A percentile compares a stretch with the other conserved stretches of the same genome.
Conservation (phyloP, 2,329 filamentous ascomycete genomes). For the Phyllosticta citrichinensis region DNA sequence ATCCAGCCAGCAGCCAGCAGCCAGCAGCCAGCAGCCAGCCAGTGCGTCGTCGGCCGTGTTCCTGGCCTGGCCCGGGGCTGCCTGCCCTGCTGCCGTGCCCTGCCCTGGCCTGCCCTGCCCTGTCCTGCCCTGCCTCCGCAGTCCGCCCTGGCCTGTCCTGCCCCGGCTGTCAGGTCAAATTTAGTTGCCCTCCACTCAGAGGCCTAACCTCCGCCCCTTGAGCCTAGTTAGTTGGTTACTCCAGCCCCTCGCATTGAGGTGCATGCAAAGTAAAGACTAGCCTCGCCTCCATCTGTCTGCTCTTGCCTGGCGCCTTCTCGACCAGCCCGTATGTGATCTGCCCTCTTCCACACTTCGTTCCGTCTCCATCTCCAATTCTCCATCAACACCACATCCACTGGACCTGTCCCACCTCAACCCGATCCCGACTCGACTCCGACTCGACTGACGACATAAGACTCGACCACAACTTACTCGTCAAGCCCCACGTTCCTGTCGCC, state of each 20-base stretch:
- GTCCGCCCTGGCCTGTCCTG: no score
- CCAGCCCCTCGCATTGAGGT: background rate
- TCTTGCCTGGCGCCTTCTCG: background rate
- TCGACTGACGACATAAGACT: no score
- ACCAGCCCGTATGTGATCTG: background rate
- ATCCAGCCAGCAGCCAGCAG: no score
- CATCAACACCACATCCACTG: background rate
- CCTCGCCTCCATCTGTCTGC: background rate
- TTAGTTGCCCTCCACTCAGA: background rate
- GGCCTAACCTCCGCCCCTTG: background rate
- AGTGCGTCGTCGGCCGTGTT: no score
- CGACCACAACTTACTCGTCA: background rate
- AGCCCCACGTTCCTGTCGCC: background rate
- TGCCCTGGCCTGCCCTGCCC: no score
- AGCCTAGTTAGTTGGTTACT: background rate
- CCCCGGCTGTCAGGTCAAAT: background rate
- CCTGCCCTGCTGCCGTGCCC: no score
- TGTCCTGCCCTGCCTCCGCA: no score
- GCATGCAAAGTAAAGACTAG: background rate
- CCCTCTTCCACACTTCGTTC: background rate
- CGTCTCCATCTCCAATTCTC: background rate
- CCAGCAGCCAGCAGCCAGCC: no score
- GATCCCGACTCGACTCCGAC: no score
- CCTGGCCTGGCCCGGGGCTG: no score
- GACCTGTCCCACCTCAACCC: background rate